phyloP scores from a whole-genome alignment of 2,329 filamentous ascomycete species.

The Penicillium occitanis region DNA sequence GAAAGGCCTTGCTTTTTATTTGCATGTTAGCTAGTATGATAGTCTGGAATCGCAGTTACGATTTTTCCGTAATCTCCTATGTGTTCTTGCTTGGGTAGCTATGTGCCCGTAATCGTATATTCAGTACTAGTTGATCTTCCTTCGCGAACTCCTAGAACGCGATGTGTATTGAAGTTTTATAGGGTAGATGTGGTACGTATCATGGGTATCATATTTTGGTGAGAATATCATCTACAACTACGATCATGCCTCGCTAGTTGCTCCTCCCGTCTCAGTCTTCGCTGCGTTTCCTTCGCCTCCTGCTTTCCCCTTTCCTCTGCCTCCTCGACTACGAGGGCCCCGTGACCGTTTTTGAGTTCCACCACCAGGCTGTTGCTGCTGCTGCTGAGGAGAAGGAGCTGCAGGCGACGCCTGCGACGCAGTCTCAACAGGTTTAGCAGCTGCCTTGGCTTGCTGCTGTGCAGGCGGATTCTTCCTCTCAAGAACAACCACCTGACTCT shows the following conservation, averaged over 20 bases:
- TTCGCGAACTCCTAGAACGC: too few species aligned
- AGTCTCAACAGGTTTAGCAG: slow-evolving; percentile 14
- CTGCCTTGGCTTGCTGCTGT: slow-evolving; percentile 12
- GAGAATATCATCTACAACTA: slow-evolving; percentile 4
- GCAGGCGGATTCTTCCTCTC: slow-evolving; percentile 51
- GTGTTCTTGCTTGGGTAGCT: too few species aligned
- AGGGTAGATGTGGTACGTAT: neutral
- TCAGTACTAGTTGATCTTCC: too few species aligned
- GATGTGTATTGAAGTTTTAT: neutral
- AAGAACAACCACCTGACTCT: slow-evolving; percentile 81
- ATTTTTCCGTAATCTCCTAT: neutral
- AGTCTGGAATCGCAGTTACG: neutral
- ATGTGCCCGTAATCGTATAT: neutral
- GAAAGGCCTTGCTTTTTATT: slow-evolving; percentile 66
- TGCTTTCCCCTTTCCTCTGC: slow-evolving; percentile 18
- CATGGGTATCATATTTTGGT: slow-evolving; percentile 20
- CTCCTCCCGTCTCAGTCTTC: slow-evolving; percentile 11
- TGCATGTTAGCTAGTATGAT: slow-evolving; percentile 39
- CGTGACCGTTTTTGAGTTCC: slow-evolving; percentile 19
- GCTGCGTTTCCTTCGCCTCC: slow-evolving; percentile 4
- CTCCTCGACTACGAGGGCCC: slow-evolving; percentile 19
- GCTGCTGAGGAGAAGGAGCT: neutral
- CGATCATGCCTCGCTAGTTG: slow-evolving; percentile 9
- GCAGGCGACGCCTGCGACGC: slow-evolving; percentile 11
- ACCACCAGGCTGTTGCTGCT: slow-evolving; percentile 1